These are phyloP conservation scores for Phalaenopsis aphrodite DNA, from an alignment of 106 monocot species.

Conservation along the genomic window DNA sequence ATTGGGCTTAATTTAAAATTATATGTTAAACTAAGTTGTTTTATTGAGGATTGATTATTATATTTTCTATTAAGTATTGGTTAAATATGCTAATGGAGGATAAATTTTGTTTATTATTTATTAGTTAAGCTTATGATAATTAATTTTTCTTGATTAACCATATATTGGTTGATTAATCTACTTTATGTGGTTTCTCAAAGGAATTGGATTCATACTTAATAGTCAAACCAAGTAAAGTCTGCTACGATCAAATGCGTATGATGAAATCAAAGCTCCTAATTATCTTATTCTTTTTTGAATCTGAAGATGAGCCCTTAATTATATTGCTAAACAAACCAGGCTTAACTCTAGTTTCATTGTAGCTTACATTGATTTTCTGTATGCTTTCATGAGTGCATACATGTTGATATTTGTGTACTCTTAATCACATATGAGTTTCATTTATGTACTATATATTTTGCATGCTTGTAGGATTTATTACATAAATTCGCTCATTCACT, in stretches of 20 bases:
- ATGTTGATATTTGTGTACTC: not conserved
- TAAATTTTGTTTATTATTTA: not conserved
- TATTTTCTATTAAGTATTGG: not conserved
- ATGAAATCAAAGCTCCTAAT: not conserved
- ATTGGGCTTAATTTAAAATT: not conserved
- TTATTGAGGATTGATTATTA: not conserved
- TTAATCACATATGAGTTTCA: not conserved
- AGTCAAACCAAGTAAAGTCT: not conserved
- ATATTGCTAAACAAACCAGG: not conserved
- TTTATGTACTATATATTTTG: not conserved
- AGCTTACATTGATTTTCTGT: not conserved
- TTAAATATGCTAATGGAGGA: not conserved
- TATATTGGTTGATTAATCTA: not conserved
- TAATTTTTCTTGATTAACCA: not conserved
- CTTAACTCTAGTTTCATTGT: not conserved
- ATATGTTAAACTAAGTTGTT: not conserved
- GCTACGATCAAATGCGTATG: not conserved
- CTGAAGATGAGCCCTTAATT: not conserved
- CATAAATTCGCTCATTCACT: not conserved
- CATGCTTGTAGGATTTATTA: not conserved
- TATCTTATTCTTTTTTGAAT: not conserved
- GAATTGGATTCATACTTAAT: not conserved
- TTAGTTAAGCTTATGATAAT: not conserved
- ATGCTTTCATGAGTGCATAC: not conserved
- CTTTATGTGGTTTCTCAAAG: not conserved